Evolutionary conservation across 116 monocot species (phyloP).

Genomic region (Iris pallida): DNA sequence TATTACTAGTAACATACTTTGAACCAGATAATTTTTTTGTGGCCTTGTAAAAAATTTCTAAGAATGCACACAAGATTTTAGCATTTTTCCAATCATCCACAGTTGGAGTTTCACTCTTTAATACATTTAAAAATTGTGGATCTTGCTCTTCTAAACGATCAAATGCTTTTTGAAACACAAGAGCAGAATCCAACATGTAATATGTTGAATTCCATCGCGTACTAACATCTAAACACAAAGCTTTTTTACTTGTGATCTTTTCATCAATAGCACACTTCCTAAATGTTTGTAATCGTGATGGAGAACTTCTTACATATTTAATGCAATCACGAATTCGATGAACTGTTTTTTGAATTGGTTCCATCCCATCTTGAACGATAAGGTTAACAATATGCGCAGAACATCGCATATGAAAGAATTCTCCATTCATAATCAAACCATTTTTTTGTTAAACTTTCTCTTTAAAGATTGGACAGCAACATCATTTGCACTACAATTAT

Average conservation of each 20-base stretch:
- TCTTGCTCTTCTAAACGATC: neutral
- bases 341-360: too few relatives aligned
- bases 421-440: too few relatives aligned
- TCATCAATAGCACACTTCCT: neutral
- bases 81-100: neutral
- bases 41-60: neutral
- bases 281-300: neutral
- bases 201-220: neutral
- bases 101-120: neutral
- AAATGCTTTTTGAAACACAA: neutral
- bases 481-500: too few relatives aligned
- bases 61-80: neutral
- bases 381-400: neutral
- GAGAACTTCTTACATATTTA: too few relatives aligned
- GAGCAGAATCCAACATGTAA: neutral
- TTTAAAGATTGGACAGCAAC: too few relatives aligned
- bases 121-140: neutral
- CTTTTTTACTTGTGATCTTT: neutral
- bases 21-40: neutral
- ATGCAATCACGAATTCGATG: too few relatives aligned
- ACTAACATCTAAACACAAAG: neutral
- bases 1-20: neutral
- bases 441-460: too few relatives aligned
- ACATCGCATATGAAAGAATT: neutral
- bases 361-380: too few relatives aligned